phyloP scores from a whole-genome alignment of 2,329 filamentous ascomycete genomes.

The Aschersonia sp. region DNA sequence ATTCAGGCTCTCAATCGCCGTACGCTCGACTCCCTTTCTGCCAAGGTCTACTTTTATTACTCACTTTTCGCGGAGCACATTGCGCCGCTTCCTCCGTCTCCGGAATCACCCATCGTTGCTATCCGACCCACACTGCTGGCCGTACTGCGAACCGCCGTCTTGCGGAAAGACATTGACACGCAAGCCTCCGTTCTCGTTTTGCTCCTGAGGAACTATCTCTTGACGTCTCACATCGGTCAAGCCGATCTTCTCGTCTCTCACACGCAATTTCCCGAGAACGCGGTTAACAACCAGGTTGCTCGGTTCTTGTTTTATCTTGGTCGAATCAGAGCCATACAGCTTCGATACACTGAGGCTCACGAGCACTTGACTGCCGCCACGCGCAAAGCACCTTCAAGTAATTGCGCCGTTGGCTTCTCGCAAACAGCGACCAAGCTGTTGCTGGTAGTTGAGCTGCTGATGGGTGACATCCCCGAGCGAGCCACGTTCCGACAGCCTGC shows the following conservation, averaged over 20 bases:
- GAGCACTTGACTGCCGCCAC: constrained; percentile 87
- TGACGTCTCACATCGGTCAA: constrained; percentile 91
- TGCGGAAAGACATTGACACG: constrained; percentile 94
- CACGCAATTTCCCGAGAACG: constrained; percentile 85
- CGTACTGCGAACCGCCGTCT: constrained; percentile 83
- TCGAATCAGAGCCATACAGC: constrained; percentile 88
- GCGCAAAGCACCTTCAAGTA: constrained; percentile 82
- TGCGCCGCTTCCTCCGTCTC: constrained; percentile 73
- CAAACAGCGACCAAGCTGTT: constrained; percentile 95
- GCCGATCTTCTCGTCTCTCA: constrained; percentile 92
- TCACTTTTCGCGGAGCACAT: constrained; percentile 90
- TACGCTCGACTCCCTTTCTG: constrained; percentile 83
- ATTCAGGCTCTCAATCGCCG: constrained; percentile 84
- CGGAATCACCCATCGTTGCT: constrained; percentile 71
- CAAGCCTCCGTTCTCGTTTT: constrained; percentile 92
- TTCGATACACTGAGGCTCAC: constrained; percentile 93
- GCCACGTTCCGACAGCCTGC: constrained; percentile 82
- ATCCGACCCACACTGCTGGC: constrained; percentile 77
- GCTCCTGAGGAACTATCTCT: constrained; percentile 87
- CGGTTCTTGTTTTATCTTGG: constrained; percentile 96
- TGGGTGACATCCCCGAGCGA: constrained; percentile 96
- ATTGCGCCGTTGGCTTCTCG: constrained; percentile 83
- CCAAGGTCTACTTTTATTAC: constrained; percentile 97
- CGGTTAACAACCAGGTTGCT: constrained; percentile 95
- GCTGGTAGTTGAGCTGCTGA: constrained; percentile 87